Conservation (phyloP, 2,329 filamentous ascomycete species). For the Eurotiales sp. region DNA sequence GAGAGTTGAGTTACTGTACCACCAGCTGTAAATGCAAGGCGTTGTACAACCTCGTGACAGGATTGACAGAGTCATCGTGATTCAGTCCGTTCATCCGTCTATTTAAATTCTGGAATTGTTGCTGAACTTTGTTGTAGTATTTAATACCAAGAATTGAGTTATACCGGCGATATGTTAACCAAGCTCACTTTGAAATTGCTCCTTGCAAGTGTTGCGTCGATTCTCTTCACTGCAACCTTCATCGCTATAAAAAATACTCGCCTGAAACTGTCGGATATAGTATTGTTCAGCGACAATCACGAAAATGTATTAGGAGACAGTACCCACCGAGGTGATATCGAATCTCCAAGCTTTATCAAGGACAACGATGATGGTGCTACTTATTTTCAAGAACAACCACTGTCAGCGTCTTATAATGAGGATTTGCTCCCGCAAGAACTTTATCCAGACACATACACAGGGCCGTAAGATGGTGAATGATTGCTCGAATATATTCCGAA, state of each 20-base stretch:
- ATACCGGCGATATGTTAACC: neutral
- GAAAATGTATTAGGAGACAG: neutral
- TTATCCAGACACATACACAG: neutral
- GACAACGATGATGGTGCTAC: neutral
- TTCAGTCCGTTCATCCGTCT: too few relatives aligned
- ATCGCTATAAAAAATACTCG: neutral
- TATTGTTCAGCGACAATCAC: neutral
- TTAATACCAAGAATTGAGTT: neutral
- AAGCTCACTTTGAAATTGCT: neutral
- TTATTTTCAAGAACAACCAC: neutral
- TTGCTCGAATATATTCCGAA: slow-evolving; percentile 46
- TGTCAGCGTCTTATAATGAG: neutral
- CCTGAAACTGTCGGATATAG: neutral
- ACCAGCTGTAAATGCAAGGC: too few relatives aligned
- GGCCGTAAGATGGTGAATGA: slow-evolving; percentile 43
- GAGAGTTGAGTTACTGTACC: too few relatives aligned
- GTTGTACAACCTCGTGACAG: too few relatives aligned
- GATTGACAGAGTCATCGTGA: too few relatives aligned
- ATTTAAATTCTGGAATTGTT: too few relatives aligned
- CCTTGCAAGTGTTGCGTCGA: neutral
- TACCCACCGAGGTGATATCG: neutral
- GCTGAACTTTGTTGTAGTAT: too few relatives aligned
- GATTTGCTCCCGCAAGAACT: neutral
- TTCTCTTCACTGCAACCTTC: slow-evolving; percentile 1
- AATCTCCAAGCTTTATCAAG: neutral